Conservation (phyloP, 495 filamentous ascomycete genomes). For the Penicillium malachiteum region DNA sequence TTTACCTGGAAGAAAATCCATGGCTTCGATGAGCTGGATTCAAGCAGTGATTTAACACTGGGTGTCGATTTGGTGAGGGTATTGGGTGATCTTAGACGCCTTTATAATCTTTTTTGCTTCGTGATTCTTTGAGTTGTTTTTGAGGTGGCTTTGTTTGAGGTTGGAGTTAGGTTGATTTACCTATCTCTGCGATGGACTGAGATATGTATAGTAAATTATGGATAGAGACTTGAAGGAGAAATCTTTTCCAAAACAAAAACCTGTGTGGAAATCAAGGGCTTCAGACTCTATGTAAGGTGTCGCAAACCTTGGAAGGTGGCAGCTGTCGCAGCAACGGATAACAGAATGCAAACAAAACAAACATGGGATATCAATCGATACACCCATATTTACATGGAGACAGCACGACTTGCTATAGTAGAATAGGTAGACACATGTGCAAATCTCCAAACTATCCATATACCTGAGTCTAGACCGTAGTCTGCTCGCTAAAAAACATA, state of each 20-base stretch:
- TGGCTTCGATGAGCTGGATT: slow-evolving; percentile 1
- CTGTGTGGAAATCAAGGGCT: too few relatives aligned
- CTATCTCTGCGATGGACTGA: neutral
- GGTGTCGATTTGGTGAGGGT: neutral
- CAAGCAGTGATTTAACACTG: neutral
- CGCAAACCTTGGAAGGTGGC: neutral
- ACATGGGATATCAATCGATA: neutral
- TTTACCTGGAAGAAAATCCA: slow-evolving; percentile 28
- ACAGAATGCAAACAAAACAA: neutral
- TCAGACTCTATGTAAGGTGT: neutral
- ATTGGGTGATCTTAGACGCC: too few relatives aligned
- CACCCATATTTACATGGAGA: too few relatives aligned
- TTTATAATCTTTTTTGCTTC: neutral
- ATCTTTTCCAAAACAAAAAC: too few relatives aligned
- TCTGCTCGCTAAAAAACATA: too few relatives aligned
- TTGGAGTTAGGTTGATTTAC: neutral
- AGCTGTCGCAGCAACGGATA: neutral
- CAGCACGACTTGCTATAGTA: too few relatives aligned
- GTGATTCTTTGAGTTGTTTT: neutral
- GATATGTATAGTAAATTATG: too few relatives aligned
- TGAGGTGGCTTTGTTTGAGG: neutral
- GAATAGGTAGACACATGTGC: too few relatives aligned
- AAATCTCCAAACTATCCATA: too few relatives aligned
- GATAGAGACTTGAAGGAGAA: too few relatives aligned
- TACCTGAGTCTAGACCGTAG: too few relatives aligned